A percentile compares a stretch with the other conserved stretches of the same genome.
Evolutionary conservation across 2,329 filamentous ascomycete species (phyloP).

Genomic region (Bipolaris zeicola): DNA sequence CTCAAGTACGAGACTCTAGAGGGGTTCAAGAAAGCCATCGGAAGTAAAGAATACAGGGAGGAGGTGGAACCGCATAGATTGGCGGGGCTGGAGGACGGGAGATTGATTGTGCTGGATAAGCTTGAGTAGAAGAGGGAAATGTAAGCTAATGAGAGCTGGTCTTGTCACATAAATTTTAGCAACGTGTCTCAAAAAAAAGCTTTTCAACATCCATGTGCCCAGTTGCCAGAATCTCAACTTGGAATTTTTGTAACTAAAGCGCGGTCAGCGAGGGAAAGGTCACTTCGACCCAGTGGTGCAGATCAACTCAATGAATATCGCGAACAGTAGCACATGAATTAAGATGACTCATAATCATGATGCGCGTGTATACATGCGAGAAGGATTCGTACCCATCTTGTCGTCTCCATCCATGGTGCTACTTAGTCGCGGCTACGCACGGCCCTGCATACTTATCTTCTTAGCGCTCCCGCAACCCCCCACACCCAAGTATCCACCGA

Average conservation of each 20-base stretch:
- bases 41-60: not conserved
- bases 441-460: not conserved
- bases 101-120: not conserved
- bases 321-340: not conserved
- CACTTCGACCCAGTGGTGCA: no score
- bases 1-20: not conserved
- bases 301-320: not conserved
- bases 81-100: not conserved
- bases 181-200: not conserved
- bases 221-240: not conserved
- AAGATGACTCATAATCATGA: not conserved
- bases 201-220: not conserved
- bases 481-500: not conserved
- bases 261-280: no score
- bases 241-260: not conserved
- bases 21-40: not conserved
- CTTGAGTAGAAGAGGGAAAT: not conserved
- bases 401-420: not conserved
- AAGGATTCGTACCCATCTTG: not conserved
- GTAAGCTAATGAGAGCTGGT: not conserved
- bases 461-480: constrained; percentile 2
- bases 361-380: not conserved
- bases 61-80: not conserved
- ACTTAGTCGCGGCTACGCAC: not conserved
- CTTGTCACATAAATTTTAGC: not conserved